These are phyloP conservation scores for Protomyces pachydermus DNA, from an alignment of 1,139 yeast genomes.

Conservation along the genomic window DNA sequence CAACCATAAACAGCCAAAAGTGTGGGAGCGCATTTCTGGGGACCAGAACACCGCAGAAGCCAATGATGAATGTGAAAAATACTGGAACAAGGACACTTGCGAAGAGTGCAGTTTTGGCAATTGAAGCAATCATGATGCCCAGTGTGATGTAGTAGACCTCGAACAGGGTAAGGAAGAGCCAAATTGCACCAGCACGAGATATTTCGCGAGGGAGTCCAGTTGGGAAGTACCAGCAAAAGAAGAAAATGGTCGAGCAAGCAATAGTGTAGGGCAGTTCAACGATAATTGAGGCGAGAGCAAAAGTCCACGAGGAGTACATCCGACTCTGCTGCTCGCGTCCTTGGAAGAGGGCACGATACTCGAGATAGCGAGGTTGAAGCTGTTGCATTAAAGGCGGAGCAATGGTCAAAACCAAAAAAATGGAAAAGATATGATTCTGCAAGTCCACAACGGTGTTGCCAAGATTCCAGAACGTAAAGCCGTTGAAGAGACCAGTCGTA, in stretches of 20 bases:
- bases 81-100: constrained; percentile 55
- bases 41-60: constrained; percentile 60
- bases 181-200: constrained; percentile 41
- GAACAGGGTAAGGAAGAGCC: constrained; percentile 50
- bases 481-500: constrained; percentile 49
- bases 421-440: constrained; percentile 41
- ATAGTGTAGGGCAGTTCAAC: constrained; percentile 75
- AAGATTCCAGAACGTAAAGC: constrained; percentile 47
- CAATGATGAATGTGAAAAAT: constrained; percentile 50
- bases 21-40: constrained; percentile 55
- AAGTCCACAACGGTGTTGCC: constrained; percentile 38
- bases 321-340: constrained; percentile 63
- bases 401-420: constrained; percentile 53
- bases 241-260: constrained; percentile 58
- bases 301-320: constrained; percentile 59
- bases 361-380: constrained; percentile 46
- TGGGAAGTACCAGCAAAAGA: constrained; percentile 65
- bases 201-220: constrained; percentile 48
- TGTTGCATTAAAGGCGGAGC: constrained; percentile 56
- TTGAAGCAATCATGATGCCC: constrained; percentile 52
- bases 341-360: constrained; percentile 73
- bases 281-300: constrained; percentile 57
- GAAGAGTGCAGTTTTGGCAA: constrained; percentile 58
- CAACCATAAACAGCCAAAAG: constrained; percentile 60
- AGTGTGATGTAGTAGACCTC: constrained; percentile 54